Base-by-base conservation (phyloP, 257 asterid species). In the Linaria vulgaris region DNA sequence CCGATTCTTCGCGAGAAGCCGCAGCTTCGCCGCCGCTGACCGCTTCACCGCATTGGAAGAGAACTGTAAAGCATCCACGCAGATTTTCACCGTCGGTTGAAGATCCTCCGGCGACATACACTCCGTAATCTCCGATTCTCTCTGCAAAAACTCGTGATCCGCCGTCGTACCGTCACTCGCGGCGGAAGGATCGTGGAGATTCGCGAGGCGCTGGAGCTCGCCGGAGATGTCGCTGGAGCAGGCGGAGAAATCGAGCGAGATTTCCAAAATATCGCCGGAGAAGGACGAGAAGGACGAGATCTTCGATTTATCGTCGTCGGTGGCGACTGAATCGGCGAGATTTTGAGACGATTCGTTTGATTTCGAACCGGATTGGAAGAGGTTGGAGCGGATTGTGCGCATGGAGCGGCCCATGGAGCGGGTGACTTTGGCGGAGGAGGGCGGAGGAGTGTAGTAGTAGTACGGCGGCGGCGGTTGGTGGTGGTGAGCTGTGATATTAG, bases 151-250 rank as follows among this genome's bases (percentile, higher is more conserved):
- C 17, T 95, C 98, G 50, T n/a, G n/a, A n/a, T n/a, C n/a, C 95
- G 8, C 80, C 67, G n/a, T 59, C 77, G 11, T 61, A 60, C 57
- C 65, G 39, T 9, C 71, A 21, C 0, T 51, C 50, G 67, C 71
- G 54, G 73, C 79, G 8, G 84, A n/a, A n/a, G n/a, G 85, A 43
- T 75, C 83, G 0, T 88, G 90, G 6, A 78, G 57, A 48, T 61
- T 41, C 0, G 98, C 94, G 44, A 91, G 88, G 15, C 96, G 97
- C 66, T 89, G 92, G 31, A 91, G 77, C 76, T 91, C 98, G n/a
- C 95, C 89, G 25, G 98, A 88, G 17, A 91, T 88, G 47, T 91
- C 97, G 61, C 96, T 91, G 61, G 95, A 86, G 80, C 85, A 88
- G 43, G 87, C 90, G 3, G 98, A 86, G 75, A 86, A n/a, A n/a